phyloP scores from a whole-genome alignment of 495 filamentous ascomycete species.

The Clohesyomyces aquaticus region DNA sequence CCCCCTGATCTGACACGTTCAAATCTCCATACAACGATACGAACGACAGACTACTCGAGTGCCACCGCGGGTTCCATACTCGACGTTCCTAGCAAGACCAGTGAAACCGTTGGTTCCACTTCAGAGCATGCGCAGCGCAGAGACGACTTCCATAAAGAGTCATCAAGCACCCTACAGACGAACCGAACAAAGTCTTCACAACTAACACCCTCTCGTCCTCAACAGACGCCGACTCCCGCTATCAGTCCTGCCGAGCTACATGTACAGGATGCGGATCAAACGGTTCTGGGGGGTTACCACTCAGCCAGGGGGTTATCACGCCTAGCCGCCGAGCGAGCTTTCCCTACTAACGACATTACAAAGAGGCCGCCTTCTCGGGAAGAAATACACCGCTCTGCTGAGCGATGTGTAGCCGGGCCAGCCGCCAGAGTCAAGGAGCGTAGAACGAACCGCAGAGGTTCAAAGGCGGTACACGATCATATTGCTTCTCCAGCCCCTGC shows the following conservation, averaged over 20 bases:
- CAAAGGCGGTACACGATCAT: slow-evolving; percentile 4
- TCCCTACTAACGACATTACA: background rate
- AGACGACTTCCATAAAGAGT: background rate
- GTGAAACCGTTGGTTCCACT: background rate
- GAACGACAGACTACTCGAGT: background rate
- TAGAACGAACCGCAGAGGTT: background rate
- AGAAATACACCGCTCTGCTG: slow-evolving; percentile 12
- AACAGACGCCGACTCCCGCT: background rate
- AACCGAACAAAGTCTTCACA: no score
- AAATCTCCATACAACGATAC: background rate
- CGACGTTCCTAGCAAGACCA: background rate
- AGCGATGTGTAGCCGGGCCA: slow-evolving; percentile 5
- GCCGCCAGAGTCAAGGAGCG: background rate
- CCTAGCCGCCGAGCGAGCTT: slow-evolving; percentile 3
- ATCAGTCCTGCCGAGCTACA: background rate
- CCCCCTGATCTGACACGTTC: background rate
- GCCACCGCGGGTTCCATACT: background rate
- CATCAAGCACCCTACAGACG: background rate
- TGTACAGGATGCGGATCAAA: background rate
- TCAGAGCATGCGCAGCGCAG: background rate
- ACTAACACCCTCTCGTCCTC: slow-evolving; percentile 1
- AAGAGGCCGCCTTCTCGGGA: background rate
- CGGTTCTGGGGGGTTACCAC: slow-evolving; percentile 13
- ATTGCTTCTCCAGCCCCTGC: slow-evolving; percentile 13
- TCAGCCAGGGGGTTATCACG: slow-evolving; percentile 11